Conservation (phyloP, 2,329 filamentous ascomycete species). For the Sporothrix brasiliensis region DNA sequence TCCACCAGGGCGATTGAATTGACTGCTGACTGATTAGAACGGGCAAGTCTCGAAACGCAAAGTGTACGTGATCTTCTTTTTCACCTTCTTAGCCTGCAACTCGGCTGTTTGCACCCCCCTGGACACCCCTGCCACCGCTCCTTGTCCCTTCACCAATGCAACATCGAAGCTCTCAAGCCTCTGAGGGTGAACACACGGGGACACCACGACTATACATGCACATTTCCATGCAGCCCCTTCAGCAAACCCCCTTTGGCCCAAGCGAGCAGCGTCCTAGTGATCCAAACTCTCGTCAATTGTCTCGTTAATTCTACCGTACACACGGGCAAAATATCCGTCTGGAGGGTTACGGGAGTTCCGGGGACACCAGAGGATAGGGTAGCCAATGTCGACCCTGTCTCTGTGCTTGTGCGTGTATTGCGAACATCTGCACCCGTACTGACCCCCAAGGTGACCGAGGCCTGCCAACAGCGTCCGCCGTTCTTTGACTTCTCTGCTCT, state of each 20-base stretch:
- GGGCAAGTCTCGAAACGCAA: conserved; percentile 48
- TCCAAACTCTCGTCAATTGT: conserved; percentile 6
- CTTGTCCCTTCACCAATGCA: conserved; percentile 16
- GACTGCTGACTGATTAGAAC: conserved; percentile 28
- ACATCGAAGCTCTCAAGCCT: conserved; percentile 30
- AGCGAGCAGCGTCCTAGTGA: background rate
- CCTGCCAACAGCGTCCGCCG: background rate
- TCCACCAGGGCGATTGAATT: conserved; percentile 4
- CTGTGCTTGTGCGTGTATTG: conserved; percentile 31
- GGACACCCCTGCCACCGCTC: conserved; percentile 36
- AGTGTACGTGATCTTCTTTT: conserved; percentile 48
- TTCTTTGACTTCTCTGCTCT: background rate
- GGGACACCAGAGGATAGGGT: background rate
- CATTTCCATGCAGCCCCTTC: conserved; percentile 1
- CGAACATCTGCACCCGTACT: conserved; percentile 31
- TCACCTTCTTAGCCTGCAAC: conserved; percentile 42
- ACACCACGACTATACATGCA: background rate
- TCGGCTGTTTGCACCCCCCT: conserved; percentile 42
- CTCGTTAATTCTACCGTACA: background rate
- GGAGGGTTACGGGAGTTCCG: background rate
- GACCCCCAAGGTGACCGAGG: background rate
- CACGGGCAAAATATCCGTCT: too few relatives aligned
- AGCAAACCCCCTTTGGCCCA: background rate
- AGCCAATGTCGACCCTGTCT: conserved; percentile 8
- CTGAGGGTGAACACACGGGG: background rate